Percentiles rank a stretch among this genome's conserved stretches.
Evolutionary conservation across 352 stramenopile species (phyloP).

Genomic region (Globisporangium acanthophoron): DNA sequence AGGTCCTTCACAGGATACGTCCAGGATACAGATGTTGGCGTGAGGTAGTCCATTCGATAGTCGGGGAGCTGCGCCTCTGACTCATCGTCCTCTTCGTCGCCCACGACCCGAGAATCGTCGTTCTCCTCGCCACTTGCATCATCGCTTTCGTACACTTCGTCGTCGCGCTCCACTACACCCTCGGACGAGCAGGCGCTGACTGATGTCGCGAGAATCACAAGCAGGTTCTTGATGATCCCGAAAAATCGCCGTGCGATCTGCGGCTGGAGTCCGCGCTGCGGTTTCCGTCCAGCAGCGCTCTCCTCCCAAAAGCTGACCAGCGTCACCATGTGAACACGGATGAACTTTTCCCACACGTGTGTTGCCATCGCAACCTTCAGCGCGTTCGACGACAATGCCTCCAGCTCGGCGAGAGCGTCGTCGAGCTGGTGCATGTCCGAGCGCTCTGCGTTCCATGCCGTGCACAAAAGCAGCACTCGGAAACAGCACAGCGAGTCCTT

Average conservation of each 20-base stretch:
- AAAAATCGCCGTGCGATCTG: constrained; percentile 77
- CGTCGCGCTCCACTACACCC: neutral
- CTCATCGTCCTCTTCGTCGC: constrained; percentile 12
- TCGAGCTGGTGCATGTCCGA: constrained; percentile 83
- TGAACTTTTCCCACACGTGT: constrained; percentile 79
- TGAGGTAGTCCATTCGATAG: constrained; percentile 45
- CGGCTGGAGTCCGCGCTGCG: constrained; percentile 65
- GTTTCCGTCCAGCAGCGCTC: constrained; percentile 54
- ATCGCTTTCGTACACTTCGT: constrained; percentile 7
- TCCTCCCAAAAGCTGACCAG: constrained; percentile 83
- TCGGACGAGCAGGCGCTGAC: constrained; percentile 17
- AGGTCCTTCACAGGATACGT: constrained; percentile 42
- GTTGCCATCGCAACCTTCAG: constrained; percentile 59
- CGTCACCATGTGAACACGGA: constrained; percentile 75
- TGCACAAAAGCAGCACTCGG: constrained; percentile 51
- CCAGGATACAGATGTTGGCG: constrained; percentile 33
- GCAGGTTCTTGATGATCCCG: constrained; percentile 58
- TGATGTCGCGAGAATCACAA: constrained; percentile 34
- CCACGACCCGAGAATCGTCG: constrained; percentile 13
- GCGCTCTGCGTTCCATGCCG: constrained; percentile 76
- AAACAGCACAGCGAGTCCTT: constrained; percentile 63
- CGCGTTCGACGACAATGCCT: constrained; percentile 28
- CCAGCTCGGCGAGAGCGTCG: constrained; percentile 60
- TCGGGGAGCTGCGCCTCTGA: constrained; percentile 7
- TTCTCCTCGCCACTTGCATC: constrained; percentile 11